Conservation (phyloP, 208 protist genomes). For the Wallacemonas sp. region DNA sequence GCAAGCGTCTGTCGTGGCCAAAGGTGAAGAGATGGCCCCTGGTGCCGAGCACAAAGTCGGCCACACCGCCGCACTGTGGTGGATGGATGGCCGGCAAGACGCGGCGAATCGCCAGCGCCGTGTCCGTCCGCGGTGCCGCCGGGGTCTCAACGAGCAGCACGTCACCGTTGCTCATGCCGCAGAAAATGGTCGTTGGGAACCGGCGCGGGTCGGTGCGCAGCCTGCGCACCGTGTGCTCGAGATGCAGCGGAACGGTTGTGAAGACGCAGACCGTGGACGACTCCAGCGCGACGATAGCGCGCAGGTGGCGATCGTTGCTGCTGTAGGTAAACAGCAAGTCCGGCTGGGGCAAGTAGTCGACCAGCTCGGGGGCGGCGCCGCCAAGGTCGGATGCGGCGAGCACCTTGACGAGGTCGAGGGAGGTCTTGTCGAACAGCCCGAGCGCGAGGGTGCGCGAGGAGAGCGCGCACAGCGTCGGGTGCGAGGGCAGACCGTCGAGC, state of each 20-base stretch:
- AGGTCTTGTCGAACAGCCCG: conserved; percentile 50
- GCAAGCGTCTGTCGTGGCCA: conserved; percentile 63
- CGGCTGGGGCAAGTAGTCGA: conserved; percentile 52
- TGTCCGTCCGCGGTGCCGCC: not conserved
- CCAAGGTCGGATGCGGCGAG: conserved; percentile 42
- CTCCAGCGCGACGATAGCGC: conserved; percentile 38
- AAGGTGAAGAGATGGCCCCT: conserved; percentile 50
- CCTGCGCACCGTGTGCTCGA: conserved; percentile 28
- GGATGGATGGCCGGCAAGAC: conserved; percentile 44
- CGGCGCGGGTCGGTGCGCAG: conserved; percentile 30
- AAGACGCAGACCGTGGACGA: not conserved
- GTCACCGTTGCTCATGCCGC: conserved; percentile 50
- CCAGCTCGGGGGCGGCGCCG: conserved; percentile 29
- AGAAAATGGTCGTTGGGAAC: conserved; percentile 62
- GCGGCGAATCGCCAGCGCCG: not conserved
- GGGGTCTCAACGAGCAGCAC: conserved; percentile 53
- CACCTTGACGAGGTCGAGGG: conserved; percentile 45
- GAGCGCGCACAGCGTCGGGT: conserved; percentile 58
- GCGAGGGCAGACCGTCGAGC: conserved; percentile 49
- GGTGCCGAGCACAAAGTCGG: conserved; percentile 59
- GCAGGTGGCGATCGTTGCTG: conserved; percentile 40
- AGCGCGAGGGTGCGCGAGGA: conserved; percentile 48
- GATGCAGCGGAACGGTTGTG: not conserved
- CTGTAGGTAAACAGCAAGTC: conserved; percentile 72
- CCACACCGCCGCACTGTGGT: conserved; percentile 48